A percentile compares a stretch with the other conserved stretches of the same genome.
Evolutionary conservation across 2,329 filamentous ascomycete species (phyloP).

Genomic region (Orbilia blumenaviensis): DNA sequence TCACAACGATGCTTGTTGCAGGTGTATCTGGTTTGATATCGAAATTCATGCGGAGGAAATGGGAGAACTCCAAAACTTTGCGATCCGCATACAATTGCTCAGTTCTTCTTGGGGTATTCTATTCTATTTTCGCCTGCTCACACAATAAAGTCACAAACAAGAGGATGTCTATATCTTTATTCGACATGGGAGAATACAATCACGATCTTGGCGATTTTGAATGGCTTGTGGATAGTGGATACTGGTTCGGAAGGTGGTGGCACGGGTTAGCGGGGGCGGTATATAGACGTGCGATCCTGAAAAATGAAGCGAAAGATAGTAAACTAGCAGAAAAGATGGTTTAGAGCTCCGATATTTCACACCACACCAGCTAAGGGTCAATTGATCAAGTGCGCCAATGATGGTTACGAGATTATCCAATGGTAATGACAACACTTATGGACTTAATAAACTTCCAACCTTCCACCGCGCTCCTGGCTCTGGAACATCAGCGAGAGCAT

Average conservation of each 20-base stretch:
- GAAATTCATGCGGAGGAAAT: background rate
- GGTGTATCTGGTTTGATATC: slow-evolving; percentile 12
- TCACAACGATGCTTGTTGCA: slow-evolving; percentile 29
- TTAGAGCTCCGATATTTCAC: background rate
- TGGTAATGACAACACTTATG: too few relatives aligned
- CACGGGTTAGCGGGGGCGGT: slow-evolving; percentile 4
- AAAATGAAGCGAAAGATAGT: slow-evolving; percentile 21
- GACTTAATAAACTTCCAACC: background rate
- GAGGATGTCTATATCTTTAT: slow-evolving; percentile 33
- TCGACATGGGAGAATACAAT: slow-evolving; percentile 23
- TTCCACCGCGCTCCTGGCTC: background rate
- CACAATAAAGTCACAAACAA: slow-evolving; percentile 30
- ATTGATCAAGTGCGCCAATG: too few relatives aligned
- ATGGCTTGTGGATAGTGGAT: slow-evolving; percentile 37
- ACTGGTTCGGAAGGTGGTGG: slow-evolving; percentile 38
- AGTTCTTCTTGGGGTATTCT: slow-evolving; percentile 23
- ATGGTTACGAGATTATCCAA: background rate
- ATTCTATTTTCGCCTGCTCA: slow-evolving; percentile 19
- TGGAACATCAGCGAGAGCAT: background rate
- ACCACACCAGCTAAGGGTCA: too few relatives aligned
- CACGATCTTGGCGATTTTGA: slow-evolving; percentile 35
- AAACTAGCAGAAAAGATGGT: slow-evolving; percentile 52
- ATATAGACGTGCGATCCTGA: slow-evolving; percentile 19
- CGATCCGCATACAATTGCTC: slow-evolving; percentile 41
- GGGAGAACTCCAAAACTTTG: slow-evolving; percentile 32